Base-by-base conservation (phyloP, 139 green algal species). In the Chlamydomonas incerta region DNA sequence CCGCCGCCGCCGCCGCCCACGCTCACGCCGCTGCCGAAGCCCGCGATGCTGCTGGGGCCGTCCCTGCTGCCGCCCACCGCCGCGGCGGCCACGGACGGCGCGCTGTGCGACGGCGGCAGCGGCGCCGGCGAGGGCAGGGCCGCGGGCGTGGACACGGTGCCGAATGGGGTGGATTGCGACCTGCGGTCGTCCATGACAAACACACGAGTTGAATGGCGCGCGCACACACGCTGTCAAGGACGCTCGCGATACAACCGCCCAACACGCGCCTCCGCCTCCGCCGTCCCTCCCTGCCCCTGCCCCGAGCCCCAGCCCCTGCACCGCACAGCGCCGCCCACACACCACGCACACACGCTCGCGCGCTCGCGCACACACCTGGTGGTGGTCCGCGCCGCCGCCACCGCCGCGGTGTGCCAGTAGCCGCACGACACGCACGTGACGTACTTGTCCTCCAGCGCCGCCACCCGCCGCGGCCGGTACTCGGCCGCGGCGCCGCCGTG, bases 361-460 rank as follows among this genome's bases (percentile, higher is more conserved):
- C 26, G 24, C 62, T 23, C 8, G 3, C 26, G 26, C 62, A 29
- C 15, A 13, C n/a, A 50, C 41, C 41, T 50, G 6, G 5, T 5
- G 6, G 41, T 50, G 41, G 41, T 50, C 41, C 75, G 60, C 9
- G 60, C 9, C 35, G 15, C 33, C 18, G 85, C 91, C 14, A 98
- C 91, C 0, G 95, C 96, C 0, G 96, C 97, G 23, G 95, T 98
- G 91, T 99, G 97, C 95, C 95, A 99, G 69, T 94, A 94, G 24
- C 97, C 97, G 81, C 97, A 99, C 47, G 94, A 91, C 0, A 96
- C 96, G 37, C 76, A 58, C 0, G 92, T 63, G 0, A 97, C 93
- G 11, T 72, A 80, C 35, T 83, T 28, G 23, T 82, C 87, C 35
- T 85, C 73, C 29, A 97, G 80, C 0, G 90, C 88, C 31, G 91